Base-by-base conservation (phyloP, 768 basidiomycete species). In the Neoboletus subvelutipes region DNA sequence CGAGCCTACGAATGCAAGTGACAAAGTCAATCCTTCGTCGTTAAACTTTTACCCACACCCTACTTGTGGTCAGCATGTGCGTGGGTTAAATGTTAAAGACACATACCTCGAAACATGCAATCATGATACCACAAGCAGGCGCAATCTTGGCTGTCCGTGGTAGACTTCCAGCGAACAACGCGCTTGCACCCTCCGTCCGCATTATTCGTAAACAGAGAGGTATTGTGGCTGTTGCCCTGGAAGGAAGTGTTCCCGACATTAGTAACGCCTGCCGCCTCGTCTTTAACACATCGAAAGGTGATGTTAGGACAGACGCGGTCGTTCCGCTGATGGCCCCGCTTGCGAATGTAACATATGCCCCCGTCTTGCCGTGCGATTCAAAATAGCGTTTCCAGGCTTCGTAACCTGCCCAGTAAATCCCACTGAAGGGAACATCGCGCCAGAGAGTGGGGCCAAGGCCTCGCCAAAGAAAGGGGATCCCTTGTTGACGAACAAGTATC, bases 61-160 rank as follows among this genome's bases (percentile, higher is more conserved):
- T 88, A 29, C 31, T 24, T 1, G 10, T 17, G 11, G 52, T 70
- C 41, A 67, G 62, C 13, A 36, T 55, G 28, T 26, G 34, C 36
- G 72, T 55, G 7, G 45, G 28, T 36, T 55, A 13, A 54, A 26
- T 28, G 26, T 24, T 1, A 34, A 55, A 52, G 39, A 20, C 24
- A 43, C 81, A 31, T 63, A 86, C 94, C 84, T 98, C 95, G 69
- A 88, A 98, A 71, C 88, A 94, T 54, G 91, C 85, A 70, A 98
- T 97, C 96, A 98, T 98, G 62, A 99, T 88, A 24, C 96, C 96
- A 73, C 97, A 99, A 41, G 96, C 97, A 39, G 97, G 97, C 12
- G 93, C 93, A 60, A 97, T 96, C 74, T 98, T 99, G 42, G 86
- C 93, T 51, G 95, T 85, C 39, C 97, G 86, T 50, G 96, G 96